Percentiles rank a stretch among this genome's conserved stretches.
Conservation (phyloP, 257 asterid genomes). For the Coffea canephora region DNA sequence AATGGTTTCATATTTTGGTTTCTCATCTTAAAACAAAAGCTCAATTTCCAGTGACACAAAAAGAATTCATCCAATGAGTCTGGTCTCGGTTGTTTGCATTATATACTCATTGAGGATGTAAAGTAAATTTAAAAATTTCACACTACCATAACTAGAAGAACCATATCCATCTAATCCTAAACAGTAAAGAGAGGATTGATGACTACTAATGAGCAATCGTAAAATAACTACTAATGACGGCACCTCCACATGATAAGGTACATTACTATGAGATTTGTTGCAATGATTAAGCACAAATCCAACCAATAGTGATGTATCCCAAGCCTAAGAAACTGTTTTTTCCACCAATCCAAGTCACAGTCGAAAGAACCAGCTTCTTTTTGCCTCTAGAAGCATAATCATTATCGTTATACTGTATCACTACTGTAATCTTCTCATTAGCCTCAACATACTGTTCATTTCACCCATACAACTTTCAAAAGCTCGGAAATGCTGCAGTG, state of each 20-base stretch:
- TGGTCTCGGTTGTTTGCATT: background rate
- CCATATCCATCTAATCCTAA: background rate
- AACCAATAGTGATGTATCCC: conserved; percentile 61
- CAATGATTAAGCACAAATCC: conserved; percentile 61
- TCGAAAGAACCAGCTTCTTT: conserved; percentile 74
- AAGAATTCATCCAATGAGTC: too few relatives aligned
- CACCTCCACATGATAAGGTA: conserved; percentile 81
- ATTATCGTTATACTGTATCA: conserved; percentile 76
- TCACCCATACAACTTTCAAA: conserved; percentile 80
- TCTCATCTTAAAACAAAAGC: too few relatives aligned
- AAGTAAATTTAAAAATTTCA: background rate
- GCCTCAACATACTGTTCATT: conserved; percentile 77
- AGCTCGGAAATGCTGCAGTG: conserved; percentile 72
- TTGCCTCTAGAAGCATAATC: conserved; percentile 67
- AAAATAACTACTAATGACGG: background rate
- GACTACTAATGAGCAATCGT: background rate
- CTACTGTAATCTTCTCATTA: conserved; percentile 54
- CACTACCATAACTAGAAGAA: background rate
- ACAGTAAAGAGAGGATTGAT: background rate
- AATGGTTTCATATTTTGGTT: background rate
- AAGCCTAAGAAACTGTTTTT: conserved; percentile 70
- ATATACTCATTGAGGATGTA: background rate
- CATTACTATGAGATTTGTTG: conserved; percentile 50
- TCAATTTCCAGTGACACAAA: too few relatives aligned
- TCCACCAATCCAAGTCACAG: conserved; percentile 94